Evolutionary conservation across 352 stramenopile genomes (phyloP).

Genomic region (Globisporangium emineosum): DNA sequence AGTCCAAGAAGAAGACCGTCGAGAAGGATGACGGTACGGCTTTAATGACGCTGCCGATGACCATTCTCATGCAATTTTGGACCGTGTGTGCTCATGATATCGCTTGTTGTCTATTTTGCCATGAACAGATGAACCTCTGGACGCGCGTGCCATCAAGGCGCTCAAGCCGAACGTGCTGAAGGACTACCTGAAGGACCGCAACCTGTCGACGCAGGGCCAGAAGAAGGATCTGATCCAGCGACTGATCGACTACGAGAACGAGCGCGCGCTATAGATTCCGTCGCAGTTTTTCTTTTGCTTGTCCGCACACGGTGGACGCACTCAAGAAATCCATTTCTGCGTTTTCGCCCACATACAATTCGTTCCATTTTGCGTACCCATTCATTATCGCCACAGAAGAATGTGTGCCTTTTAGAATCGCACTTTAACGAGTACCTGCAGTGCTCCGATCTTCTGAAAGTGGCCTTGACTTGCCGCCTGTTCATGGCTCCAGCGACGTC

Average conservation of each 20-base stretch:
- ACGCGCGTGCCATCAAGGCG: conserved; percentile 80
- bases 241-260: conserved; percentile 87
- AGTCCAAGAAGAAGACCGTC: conserved; percentile 59
- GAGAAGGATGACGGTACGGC: conserved; percentile 57
- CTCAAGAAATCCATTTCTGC: conserved; percentile 6
- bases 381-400: neutral
- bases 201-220: conserved; percentile 82
- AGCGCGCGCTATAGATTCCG: conserved; percentile 68
- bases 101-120: neutral
- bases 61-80: neutral
- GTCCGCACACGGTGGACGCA: neutral
- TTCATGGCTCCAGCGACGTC: neutral
- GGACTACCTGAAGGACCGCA: conserved; percentile 85
- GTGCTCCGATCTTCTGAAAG: conserved; percentile 5
- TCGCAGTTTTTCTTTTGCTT: conserved; percentile 8
- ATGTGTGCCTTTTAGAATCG: neutral
- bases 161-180: conserved; percentile 87
- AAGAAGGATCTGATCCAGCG: conserved; percentile 89
- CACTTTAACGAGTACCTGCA: neutral
- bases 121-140: conserved; percentile 63
- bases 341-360: neutral
- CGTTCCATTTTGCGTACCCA: neutral
- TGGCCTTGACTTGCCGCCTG: neutral
- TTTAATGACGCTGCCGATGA: conserved; percentile 1
- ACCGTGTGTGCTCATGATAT: neutral